Evolutionary conservation across 2,329 filamentous ascomycete species (phyloP), one percentile per base, ranked within the genome.

Genomic region (Penicillium sp.): DNA sequence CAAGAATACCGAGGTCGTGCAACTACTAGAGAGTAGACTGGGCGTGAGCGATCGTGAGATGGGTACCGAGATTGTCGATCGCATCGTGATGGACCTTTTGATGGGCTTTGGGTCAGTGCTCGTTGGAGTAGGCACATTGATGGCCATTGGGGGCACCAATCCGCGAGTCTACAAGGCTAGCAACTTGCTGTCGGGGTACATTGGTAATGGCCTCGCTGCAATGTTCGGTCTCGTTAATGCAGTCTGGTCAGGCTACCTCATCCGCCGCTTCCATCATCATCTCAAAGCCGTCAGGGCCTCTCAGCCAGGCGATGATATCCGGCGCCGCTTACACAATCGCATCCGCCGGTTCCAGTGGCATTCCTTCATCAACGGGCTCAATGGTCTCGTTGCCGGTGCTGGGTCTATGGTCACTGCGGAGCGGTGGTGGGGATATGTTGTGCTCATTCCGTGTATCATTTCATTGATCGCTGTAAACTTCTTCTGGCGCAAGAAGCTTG

Each of bases 181-280:
- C 66, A 87, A 87, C 58, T 70, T 86, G 1, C 70, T 86, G 0
- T 85, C 84, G 0, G 85, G 85, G 1, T 86, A 85, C 61, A 75
- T 87, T 19, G 85, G 85, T 2, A 86, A 87, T 60, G 75, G 79
- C 0, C 79, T 82, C 1, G 79, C 83, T 2, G 83, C 83, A 0
- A 26, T 81, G 0, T 86, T 82, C 51, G 84, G 83, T 2, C 56
- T 85, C 0, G 58, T 80, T 45, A 86, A 85, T 67, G 77, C 79
- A 0, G 55, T 72, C 5, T 86, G 84, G 84, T 83, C 82, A 0
- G 65, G 65, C 0, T 81, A 78, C 61, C 71, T 86, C 1, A 79
- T 78, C 33, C 53, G 56, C 1, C 78, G 80, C 15, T 82, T 82
- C 35, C 73, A 74, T 13, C 64, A 67, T 0, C 83, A 85, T 26